Evolutionary conservation across 768 basidiomycete genomes (phyloP).

Genomic region (Infundibulicybe gibba): DNA sequence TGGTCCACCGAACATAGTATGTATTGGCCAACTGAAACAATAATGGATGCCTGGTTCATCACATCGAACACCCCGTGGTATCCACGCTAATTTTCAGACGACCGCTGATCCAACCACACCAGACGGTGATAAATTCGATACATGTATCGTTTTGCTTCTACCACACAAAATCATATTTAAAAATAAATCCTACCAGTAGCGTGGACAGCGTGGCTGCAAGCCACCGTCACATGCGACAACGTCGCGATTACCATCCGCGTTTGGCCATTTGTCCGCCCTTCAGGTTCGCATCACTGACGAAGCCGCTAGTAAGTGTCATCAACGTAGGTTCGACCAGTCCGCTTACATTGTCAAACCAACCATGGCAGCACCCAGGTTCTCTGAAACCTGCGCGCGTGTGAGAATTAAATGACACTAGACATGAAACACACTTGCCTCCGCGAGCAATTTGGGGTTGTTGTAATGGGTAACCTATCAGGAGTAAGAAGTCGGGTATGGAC

Average conservation of each 20-base stretch:
- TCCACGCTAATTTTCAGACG: no score
- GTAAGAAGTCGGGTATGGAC: slow-evolving; percentile 4
- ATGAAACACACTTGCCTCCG: slow-evolving; percentile 53
- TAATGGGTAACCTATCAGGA: slow-evolving; percentile 78
- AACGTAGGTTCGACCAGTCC: not conserved
- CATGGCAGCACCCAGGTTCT: slow-evolving; percentile 89
- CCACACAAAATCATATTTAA: no score
- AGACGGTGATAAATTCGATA: no score
- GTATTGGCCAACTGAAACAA: no score
- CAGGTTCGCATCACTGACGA: slow-evolving; percentile 53
- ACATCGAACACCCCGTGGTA: no score
- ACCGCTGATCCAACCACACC: no score
- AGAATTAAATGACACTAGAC: slow-evolving; percentile 1
- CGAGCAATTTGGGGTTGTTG: slow-evolving; percentile 90
- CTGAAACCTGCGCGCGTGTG: slow-evolving; percentile 51
- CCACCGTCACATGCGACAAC: slow-evolving; percentile 8
- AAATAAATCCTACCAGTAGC: not conserved
- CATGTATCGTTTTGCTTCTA: no score
- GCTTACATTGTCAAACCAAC: slow-evolving; percentile 86
- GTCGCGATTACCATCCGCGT: slow-evolving; percentile 52
- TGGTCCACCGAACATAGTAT: no score
- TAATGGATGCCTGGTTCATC: no score
- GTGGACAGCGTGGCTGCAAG: not conserved
- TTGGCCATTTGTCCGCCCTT: slow-evolving; percentile 68
- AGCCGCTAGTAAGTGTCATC: not conserved